These are phyloP conservation scores for Gloeophyllum trabeum DNA, from an alignment of 768 basidiomycete genomes.

Conservation along the genomic window DNA sequence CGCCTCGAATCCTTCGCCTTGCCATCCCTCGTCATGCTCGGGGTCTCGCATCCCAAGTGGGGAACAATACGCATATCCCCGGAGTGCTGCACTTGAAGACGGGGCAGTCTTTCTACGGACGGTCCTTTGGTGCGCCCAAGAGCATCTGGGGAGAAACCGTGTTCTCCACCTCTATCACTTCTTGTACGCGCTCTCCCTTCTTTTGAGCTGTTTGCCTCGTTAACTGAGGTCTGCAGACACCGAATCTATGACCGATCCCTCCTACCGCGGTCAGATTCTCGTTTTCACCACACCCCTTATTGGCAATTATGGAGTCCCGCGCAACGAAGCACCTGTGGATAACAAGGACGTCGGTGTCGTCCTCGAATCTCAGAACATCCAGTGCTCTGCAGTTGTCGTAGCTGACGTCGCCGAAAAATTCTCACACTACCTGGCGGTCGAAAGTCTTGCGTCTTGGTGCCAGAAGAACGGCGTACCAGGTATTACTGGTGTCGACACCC, in stretches of 20 bases:
- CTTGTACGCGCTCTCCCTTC: slow-evolving; percentile 46
- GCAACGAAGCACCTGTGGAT: slow-evolving; percentile 63
- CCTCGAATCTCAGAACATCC: slow-evolving; percentile 82
- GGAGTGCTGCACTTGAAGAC: slow-evolving; percentile 88
- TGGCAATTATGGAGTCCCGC: slow-evolving; percentile 95
- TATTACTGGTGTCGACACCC: slow-evolving; percentile 95
- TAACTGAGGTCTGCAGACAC: slow-evolving; percentile 51
- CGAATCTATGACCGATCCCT: slow-evolving; percentile 99
- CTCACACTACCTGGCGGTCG: slow-evolving; percentile 90
- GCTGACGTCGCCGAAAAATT: slow-evolving; percentile 91
- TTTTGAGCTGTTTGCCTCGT: slow-evolving; percentile 6
- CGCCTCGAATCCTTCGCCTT: slow-evolving; percentile 40
- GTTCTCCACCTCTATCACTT: slow-evolving; percentile 97
- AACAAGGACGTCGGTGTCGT: slow-evolving; percentile 73
- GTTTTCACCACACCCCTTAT: slow-evolving; percentile 98
- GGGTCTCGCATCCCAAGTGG: slow-evolving; percentile 58
- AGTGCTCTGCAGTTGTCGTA: slow-evolving; percentile 89
- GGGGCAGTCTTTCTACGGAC: slow-evolving; percentile 86
- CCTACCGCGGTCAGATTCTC: slow-evolving; percentile 94
- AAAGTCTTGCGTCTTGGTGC: slow-evolving; percentile 92
- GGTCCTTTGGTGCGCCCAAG: slow-evolving; percentile 79
- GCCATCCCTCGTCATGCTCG: slow-evolving; percentile 40
- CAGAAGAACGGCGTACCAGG: slow-evolving; percentile 81
- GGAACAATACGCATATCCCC: slow-evolving; percentile 33
- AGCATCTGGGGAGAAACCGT: slow-evolving; percentile 96